These are phyloP conservation scores for Pittosporum tobira DNA, from an alignment of 129 eudicot species.

Conservation along the genomic window DNA sequence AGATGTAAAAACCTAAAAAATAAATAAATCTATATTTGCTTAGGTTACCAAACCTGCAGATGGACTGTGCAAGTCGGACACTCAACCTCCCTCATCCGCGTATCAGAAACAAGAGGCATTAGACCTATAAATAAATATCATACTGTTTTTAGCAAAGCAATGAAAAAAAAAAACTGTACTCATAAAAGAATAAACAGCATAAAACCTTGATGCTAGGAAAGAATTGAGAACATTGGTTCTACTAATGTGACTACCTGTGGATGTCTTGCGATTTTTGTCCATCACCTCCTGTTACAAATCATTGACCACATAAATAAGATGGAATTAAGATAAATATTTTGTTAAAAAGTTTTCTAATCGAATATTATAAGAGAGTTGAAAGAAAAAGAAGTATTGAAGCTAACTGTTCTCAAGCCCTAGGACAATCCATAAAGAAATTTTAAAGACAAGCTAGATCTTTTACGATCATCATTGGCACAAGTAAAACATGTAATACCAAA, in stretches of 20 bases:
- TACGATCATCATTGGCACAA: too few species aligned
- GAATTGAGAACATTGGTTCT: background rate
- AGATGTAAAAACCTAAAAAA: background rate
- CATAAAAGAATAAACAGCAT: background rate
- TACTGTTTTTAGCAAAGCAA: background rate
- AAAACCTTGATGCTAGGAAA: background rate
- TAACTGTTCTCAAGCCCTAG: background rate
- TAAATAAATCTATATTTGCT: background rate
- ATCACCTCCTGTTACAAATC: conserved; percentile 66
- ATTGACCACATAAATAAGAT: background rate
- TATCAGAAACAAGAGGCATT: conserved; percentile 33
- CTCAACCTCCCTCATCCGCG: conserved; percentile 58
- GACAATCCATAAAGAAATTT: too few species aligned
- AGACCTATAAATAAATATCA: conserved; percentile 24
- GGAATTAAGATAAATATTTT: background rate
- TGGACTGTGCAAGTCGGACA: conserved; percentile 95
- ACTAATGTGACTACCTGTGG: conserved; percentile 32
- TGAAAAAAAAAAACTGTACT: background rate
- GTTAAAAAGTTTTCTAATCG: background rate
- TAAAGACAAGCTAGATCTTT: too few species aligned
- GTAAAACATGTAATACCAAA: too few species aligned
- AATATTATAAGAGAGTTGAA: background rate
- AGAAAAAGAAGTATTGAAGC: background rate
- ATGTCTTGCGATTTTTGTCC: conserved; percentile 46
- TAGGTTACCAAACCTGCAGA: conserved; percentile 48